These are phyloP conservation scores for Westerdykella aurantiaca DNA, from an alignment of 2,329 filamentous ascomycete species.

Conservation along the genomic window DNA sequence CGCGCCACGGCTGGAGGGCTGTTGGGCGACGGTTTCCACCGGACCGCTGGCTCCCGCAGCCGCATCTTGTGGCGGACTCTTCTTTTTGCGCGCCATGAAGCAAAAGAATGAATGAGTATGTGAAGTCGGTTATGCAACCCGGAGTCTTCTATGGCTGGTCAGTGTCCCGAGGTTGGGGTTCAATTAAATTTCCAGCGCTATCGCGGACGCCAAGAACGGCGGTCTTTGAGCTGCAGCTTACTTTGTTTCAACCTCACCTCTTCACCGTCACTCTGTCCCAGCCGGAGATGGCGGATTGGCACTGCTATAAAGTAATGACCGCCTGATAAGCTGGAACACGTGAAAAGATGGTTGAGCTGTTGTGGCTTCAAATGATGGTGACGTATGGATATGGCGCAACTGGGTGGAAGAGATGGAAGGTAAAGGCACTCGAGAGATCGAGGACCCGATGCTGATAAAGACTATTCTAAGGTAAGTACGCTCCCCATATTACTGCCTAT, in stretches of 20 bases:
- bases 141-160: not conserved
- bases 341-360: too few species aligned
- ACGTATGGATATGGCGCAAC: too few species aligned
- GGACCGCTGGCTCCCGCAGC: slow-evolving; percentile 4
- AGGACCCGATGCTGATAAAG: too few species aligned
- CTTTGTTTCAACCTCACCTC: not conserved
- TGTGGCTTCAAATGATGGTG: too few species aligned
- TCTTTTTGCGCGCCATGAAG: slow-evolving; percentile 33
- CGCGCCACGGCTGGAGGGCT: slow-evolving; percentile 1
- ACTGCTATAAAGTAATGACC: too few species aligned
- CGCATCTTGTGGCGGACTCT: slow-evolving; percentile 20
- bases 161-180: not conserved
- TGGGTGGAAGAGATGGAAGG: too few species aligned
- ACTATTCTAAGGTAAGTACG: too few species aligned
- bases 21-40: not conserved
- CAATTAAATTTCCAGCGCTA: not conserved
- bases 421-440: too few species aligned
- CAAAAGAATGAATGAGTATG: not conserved
- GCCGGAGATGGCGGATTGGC: too few species aligned
- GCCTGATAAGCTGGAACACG: too few species aligned
- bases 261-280: not conserved
- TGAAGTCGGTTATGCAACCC: not conserved
- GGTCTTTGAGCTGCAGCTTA: not conserved
- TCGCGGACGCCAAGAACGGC: not conserved
- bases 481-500: too few species aligned